Base-by-base conservation (phyloP, 805 yeast species). In the Candida coquimbonensis region DNA sequence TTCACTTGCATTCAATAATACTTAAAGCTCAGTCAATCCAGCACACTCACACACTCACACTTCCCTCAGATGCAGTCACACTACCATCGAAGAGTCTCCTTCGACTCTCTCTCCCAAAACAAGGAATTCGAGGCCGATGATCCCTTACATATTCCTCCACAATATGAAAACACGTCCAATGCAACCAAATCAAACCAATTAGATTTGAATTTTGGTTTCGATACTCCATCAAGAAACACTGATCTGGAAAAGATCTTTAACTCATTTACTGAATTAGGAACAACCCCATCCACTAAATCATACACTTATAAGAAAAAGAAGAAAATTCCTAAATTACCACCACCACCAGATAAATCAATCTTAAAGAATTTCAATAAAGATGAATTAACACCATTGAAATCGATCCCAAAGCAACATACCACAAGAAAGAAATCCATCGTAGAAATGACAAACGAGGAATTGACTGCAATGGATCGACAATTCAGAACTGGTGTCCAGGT, bases 71-170 rank as follows among this genome's bases (percentile, higher is more conserved):
- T 49, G 52, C 42, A 48, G 11, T 24, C 50, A 2, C 35, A 56
- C 3, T 59, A 54, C 46, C 43, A 49, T 38, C 46, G 56, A 24
- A 49, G 54, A 38, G 59, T 59, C 27, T 53, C 60, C 9, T 59
- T 59, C 43, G 59, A 59, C 50, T 53, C 58, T 6, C 46, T 59
- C 3, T 31, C 50, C 4, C 58, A 59, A 9, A 45, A 52, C 38
- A 36, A 38, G 3, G 52, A 50, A 25, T 44, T 46, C 5, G 49
- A 41, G 4, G 52, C 49, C 2, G 57, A 57, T 36, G 49, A 53
- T 9, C 61, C 60, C 3, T 52, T 49, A 3, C 52, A 52, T 46
- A 54, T 59, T 11, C 63, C 63, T 2, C 56, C 53, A 4, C 63
- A 59, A 41, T 59, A 59, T 38, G 16, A 39, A 11, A 32, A 12